A percentile compares a stretch with the other conserved stretches of the same genome.
Evolutionary conservation across 2,329 filamentous ascomycete genomes (phyloP).

Genomic region (Lasiodiplodia theobromae): DNA sequence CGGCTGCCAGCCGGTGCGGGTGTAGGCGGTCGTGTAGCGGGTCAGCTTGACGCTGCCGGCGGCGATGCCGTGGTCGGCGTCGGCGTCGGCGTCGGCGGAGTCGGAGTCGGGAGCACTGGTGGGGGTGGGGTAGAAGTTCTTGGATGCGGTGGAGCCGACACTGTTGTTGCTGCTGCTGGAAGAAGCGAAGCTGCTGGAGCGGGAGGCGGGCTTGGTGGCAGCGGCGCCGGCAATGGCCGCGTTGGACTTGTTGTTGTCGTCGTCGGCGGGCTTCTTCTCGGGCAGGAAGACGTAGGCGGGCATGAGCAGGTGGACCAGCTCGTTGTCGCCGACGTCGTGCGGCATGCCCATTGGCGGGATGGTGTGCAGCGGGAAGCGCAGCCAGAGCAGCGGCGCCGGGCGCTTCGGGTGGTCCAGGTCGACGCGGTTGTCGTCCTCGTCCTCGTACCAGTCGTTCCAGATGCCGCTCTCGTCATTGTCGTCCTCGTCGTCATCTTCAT

Average conservation of each 20-base stretch:
- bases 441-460: background rate
- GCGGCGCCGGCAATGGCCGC: too few relatives aligned
- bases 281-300: background rate
- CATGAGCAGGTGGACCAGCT: background rate
- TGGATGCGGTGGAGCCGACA: background rate
- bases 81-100: background rate
- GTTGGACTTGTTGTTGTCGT: background rate
- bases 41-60: background rate
- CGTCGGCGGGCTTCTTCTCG: background rate
- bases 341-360: background rate
- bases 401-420: background rate
- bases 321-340: background rate
- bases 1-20: background rate
- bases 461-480: background rate
- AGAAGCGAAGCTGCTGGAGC: background rate
- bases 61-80: too few relatives aligned
- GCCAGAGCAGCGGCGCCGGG: conserved; percentile 4
- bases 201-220: background rate
- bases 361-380: conserved; percentile 6
- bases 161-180: too few relatives aligned
- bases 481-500: background rate
- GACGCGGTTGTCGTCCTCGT: background rate
- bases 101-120: background rate
- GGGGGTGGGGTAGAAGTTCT: background rate
- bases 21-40: background rate